phyloP scores from a whole-genome alignment of 2,329 filamentous ascomycete genomes.

The Cylindrodendrum hubeiense region DNA sequence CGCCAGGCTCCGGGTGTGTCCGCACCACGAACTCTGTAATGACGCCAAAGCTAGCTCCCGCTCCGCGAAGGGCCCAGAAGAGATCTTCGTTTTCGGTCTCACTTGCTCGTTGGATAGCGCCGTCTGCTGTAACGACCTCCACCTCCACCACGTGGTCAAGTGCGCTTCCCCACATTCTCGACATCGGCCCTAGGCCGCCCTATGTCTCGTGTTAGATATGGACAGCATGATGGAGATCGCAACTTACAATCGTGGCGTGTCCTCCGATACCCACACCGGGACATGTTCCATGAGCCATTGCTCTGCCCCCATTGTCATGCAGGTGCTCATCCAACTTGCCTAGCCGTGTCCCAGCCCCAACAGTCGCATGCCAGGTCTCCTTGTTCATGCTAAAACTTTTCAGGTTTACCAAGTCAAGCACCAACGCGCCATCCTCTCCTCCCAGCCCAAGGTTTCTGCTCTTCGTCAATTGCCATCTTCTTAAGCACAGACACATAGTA shows the following conservation, averaged over 20 bases:
- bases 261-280: conserved; percentile 70
- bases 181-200: conserved; percentile 70
- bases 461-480: not conserved
- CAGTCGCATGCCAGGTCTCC: conserved; percentile 64
- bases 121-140: conserved; percentile 67
- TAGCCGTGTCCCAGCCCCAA: conserved; percentile 67
- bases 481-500: rapidly evolving
- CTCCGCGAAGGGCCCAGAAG: conserved; percentile 69
- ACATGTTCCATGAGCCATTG: conserved; percentile 71
- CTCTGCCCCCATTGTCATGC: conserved; percentile 64
- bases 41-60: conserved; percentile 68
- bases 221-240: not conserved
- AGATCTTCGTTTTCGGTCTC: conserved; percentile 63
- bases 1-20: conserved; percentile 67
- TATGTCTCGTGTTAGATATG: conserved; percentile 40
- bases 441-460: conserved; percentile 59
- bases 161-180: conserved; percentile 69
- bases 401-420: conserved; percentile 67
- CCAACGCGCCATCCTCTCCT: conserved; percentile 62
- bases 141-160: conserved; percentile 64
- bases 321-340: conserved; percentile 64
- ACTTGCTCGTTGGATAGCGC: conserved; percentile 62
- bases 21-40: conserved; percentile 68
- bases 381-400: conserved; percentile 66
- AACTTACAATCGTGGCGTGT: conserved; percentile 66